These are phyloP conservation scores for Neophaeococcomyces aloes DNA, from an alignment of 2,329 filamentous ascomycete genomes.

Conservation along the genomic window DNA sequence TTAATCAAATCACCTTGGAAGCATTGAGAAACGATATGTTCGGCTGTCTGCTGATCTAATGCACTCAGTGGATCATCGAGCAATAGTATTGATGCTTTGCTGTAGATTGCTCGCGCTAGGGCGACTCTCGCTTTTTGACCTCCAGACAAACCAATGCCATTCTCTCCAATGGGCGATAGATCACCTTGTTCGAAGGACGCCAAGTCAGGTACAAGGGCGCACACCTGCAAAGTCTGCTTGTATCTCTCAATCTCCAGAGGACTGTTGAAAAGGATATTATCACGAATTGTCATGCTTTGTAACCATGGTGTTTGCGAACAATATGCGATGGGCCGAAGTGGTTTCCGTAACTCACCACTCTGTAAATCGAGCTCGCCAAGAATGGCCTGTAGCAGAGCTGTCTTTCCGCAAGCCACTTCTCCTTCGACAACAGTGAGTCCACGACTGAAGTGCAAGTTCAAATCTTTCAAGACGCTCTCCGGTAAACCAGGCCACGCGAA, in stretches of 20 bases:
- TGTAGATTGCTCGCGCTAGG: conserved; percentile 52
- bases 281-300: conserved; percentile 58
- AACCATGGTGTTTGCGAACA: conserved; percentile 58
- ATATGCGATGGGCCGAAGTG: conserved; percentile 48
- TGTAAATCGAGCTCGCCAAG: conserved; percentile 49
- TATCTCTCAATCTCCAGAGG: conserved; percentile 60
- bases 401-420: conserved; percentile 56
- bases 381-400: conserved; percentile 48
- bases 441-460: conserved; percentile 44
- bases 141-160: conserved; percentile 51
- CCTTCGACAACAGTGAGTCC: conserved; percentile 53
- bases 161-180: conserved; percentile 50
- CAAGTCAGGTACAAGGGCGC: conserved; percentile 52
- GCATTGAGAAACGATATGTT: conserved; percentile 48
- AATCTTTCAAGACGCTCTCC: conserved; percentile 43
- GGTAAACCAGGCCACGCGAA: conserved; percentile 69
- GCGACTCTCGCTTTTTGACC: conserved; percentile 52
- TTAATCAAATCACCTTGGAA: conserved; percentile 46
- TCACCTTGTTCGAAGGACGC: conserved; percentile 54
- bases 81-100: conserved; percentile 42
- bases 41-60: conserved; percentile 54
- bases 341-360: conserved; percentile 40
- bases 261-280: conserved; percentile 56
- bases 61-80: conserved; percentile 52
- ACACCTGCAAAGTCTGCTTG: conserved; percentile 57